Percentiles rank a stretch among this genome's conserved stretches.
Conservation (phyloP, 140 eudicot genomes). For the Erigeron philadelphicus region DNA sequence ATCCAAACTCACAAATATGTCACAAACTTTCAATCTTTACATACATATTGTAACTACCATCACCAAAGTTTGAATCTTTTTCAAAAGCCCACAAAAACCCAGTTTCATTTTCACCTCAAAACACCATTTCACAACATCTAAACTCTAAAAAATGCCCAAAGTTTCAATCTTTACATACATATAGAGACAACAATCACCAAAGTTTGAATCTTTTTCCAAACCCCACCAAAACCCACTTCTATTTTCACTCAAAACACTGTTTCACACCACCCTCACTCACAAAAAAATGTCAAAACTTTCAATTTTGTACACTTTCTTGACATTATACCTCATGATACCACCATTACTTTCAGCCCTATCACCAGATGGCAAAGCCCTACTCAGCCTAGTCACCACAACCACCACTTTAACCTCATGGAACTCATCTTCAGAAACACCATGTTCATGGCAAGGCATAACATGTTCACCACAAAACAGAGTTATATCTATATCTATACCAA, state of each 20-base stretch:
- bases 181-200: neutral
- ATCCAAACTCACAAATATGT: neutral
- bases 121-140: neutral
- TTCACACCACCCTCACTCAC: neutral
- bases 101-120: neutral
- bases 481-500: slow-evolving; percentile 70
- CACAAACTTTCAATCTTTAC: slow-evolving; percentile 5
- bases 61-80: slow-evolving; percentile 17
- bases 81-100: neutral
- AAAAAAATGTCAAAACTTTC: slow-evolving; percentile 34
- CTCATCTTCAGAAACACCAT: slow-evolving; percentile 69
- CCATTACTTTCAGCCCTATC: slow-evolving; percentile 45
- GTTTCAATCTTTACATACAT: slow-evolving; percentile 4
- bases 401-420: slow-evolving; percentile 62
- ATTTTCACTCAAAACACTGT: slow-evolving; percentile 1
- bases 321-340: slow-evolving; percentile 3
- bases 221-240: slow-evolving; percentile 22
- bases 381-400: slow-evolving; percentile 54
- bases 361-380: slow-evolving; percentile 68
- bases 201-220: slow-evolving; percentile 9
- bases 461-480: slow-evolving; percentile 80
- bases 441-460: slow-evolving; percentile 88
- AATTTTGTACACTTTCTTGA: slow-evolving; percentile 29
- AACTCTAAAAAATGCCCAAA: too few species aligned
- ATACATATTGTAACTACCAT: neutral